These are phyloP conservation scores for Aspergillus felis DNA, from an alignment of 2,329 filamentous ascomycete genomes.

Conservation along the genomic window DNA sequence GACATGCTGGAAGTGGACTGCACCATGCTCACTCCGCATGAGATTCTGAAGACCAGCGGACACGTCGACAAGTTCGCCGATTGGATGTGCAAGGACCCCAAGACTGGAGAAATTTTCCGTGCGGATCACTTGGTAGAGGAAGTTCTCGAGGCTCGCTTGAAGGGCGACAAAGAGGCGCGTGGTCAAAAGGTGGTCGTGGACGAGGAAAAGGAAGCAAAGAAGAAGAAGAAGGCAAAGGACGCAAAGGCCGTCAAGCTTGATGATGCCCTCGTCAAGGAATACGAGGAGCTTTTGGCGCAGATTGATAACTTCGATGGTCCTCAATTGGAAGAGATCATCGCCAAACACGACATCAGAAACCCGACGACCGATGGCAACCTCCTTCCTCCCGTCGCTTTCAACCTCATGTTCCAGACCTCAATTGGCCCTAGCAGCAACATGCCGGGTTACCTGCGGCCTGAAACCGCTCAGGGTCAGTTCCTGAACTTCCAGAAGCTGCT, in stretches of 20 bases:
- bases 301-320: conserved; percentile 94
- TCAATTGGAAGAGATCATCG: conserved; percentile 82
- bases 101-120: conserved; percentile 93
- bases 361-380: conserved; percentile 74
- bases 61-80: conserved; percentile 98
- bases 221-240: conserved; percentile 80
- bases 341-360: conserved; percentile 87
- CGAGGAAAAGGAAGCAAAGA: conserved; percentile 78
- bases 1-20: conserved; percentile 96
- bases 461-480: conserved; percentile 98
- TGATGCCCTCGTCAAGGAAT: conserved; percentile 80
- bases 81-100: conserved; percentile 99
- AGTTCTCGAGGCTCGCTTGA: conserved; percentile 79
- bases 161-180: conserved; percentile 88
- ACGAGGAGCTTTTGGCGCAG: conserved; percentile 84
- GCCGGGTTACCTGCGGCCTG: conserved; percentile 80
- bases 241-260: conserved; percentile 78
- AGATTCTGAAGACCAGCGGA: conserved; percentile 90
- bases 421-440: conserved; percentile 90
- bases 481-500: conserved; percentile 94
- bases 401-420: conserved; percentile 96
- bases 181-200: conserved; percentile 65
- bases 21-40: conserved; percentile 86
- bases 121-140: conserved; percentile 97
- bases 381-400: conserved; percentile 82